Conservation (phyloP, 106 monocot genomes). For the Xerophyta viscosa region DNA sequence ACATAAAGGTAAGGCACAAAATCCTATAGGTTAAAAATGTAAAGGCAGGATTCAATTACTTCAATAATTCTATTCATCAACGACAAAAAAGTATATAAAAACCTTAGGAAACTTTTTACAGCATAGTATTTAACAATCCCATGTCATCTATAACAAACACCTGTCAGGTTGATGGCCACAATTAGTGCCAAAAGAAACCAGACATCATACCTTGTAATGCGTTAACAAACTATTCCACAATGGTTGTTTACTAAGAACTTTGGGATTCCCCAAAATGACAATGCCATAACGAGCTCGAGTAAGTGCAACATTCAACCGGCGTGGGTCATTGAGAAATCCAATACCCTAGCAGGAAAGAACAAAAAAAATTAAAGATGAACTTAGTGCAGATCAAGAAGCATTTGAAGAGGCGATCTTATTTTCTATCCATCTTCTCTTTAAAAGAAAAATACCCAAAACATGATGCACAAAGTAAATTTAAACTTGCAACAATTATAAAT, state of each 20-base stretch:
- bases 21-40: too few relatives aligned
- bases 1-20: too few relatives aligned
- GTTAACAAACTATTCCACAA: conserved; percentile 95
- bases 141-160: too few relatives aligned
- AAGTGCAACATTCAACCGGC: conserved; percentile 93
- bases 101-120: too few relatives aligned
- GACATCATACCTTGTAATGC: conserved; percentile 79
- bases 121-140: too few relatives aligned
- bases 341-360: conserved; percentile 52
- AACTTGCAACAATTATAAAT: too few relatives aligned
- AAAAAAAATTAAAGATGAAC: not conserved
- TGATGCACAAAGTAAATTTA: too few relatives aligned
- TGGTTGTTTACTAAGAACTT: conserved; percentile 97
- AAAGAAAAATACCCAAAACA: not conserved
- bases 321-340: conserved; percentile 99
- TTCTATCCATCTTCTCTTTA: not conserved
- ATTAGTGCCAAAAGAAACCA: not conserved
- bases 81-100: too few relatives aligned
- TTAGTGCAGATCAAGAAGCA: not conserved
- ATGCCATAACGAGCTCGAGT: conserved; percentile 98
- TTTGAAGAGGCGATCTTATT: too few relatives aligned
- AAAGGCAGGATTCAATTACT: too few relatives aligned
- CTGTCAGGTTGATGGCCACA: too few relatives aligned
- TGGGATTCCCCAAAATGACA: conserved; percentile 96
- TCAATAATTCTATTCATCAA: too few relatives aligned